phyloP scores from a whole-genome alignment of 2,329 filamentous ascomycete species.

The Epicoccum nigrum region DNA sequence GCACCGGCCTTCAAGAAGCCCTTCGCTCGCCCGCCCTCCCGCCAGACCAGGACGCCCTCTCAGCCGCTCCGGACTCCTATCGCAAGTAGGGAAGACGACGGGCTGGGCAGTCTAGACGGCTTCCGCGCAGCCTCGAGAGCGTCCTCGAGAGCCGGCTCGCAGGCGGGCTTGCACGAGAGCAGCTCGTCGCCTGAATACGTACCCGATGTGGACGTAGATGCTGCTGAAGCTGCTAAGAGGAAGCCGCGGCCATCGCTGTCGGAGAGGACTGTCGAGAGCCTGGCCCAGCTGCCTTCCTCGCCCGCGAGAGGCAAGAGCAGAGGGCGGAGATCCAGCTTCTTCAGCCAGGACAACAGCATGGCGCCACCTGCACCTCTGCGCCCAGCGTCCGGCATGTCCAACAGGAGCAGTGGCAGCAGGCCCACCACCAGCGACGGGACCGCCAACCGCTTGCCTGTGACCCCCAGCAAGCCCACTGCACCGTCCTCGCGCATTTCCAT shows the following conservation, averaged over 20 bases:
- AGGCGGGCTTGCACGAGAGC: constrained; percentile 39
- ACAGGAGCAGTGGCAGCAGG: constrained; percentile 60
- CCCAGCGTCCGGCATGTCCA: constrained; percentile 65
- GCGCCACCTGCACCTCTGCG: constrained; percentile 68
- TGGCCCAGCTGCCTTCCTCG: constrained; percentile 78
- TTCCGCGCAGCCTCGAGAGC: constrained; percentile 52
- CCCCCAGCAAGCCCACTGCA: constrained; percentile 34
- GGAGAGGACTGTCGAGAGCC: constrained; percentile 84
- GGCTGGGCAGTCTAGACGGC: constrained; percentile 50
- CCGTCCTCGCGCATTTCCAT: constrained; percentile 36
- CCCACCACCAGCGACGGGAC: constrained; percentile 54
- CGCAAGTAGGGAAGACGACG: constrained; percentile 43
- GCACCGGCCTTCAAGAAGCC: constrained; percentile 47
- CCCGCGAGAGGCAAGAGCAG: constrained; percentile 63
- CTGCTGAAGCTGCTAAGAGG: constrained; percentile 33
- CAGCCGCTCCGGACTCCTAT: constrained; percentile 20
- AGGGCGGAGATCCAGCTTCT: constrained; percentile 74
- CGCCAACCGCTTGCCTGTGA: constrained; percentile 35
- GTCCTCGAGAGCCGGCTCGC: constrained; percentile 48
- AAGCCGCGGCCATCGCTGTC: constrained; percentile 67
- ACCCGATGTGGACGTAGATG: constrained; percentile 19
- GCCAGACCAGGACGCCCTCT: constrained; percentile 33
- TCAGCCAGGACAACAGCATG: constrained; percentile 66
- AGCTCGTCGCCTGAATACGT: constrained; percentile 27
- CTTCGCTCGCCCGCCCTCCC: constrained; percentile 43